Evolutionary conservation across 345 rosid species (phyloP).

Genomic region (Salix purpurea): DNA sequence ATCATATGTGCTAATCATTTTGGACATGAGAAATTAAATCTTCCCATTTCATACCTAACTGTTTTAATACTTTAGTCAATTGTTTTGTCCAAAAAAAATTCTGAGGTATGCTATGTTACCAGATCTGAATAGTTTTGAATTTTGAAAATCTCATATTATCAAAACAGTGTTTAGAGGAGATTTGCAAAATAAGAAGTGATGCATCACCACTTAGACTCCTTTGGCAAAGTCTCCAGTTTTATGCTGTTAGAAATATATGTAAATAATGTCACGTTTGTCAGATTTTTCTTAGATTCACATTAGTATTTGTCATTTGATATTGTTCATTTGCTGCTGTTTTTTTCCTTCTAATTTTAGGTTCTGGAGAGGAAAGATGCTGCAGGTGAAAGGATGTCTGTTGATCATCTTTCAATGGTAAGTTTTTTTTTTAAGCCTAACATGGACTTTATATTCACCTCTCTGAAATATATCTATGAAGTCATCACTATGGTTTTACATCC

Average conservation of each 20-base stretch:
- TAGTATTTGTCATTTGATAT: background rate
- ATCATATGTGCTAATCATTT: conserved; percentile 6
- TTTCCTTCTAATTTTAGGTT: conserved; percentile 43
- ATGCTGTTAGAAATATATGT: no score
- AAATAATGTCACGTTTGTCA: background rate
- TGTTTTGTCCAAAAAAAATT: no score
- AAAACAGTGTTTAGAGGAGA: no score
- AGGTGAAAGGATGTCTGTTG: conserved; percentile 43
- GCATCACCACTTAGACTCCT: no score
- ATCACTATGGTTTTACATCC: background rate
- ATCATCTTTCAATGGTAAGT: conserved; percentile 69
- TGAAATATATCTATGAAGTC: background rate
- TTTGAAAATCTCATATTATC: no score
- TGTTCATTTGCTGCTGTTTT: background rate
- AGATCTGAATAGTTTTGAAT: no score
- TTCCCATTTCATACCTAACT: no score
- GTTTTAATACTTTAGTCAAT: no score
- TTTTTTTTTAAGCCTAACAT: background rate
- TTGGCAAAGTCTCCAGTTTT: no score
- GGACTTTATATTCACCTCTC: background rate
- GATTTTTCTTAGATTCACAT: background rate
- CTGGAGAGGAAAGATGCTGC: conserved; percentile 50
- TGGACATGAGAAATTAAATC: background rate
- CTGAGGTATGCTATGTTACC: no score
- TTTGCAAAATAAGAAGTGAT: no score